Conservation (phyloP, 2,329 filamentous ascomycete species). For the Lachnellula hyalina region DNA sequence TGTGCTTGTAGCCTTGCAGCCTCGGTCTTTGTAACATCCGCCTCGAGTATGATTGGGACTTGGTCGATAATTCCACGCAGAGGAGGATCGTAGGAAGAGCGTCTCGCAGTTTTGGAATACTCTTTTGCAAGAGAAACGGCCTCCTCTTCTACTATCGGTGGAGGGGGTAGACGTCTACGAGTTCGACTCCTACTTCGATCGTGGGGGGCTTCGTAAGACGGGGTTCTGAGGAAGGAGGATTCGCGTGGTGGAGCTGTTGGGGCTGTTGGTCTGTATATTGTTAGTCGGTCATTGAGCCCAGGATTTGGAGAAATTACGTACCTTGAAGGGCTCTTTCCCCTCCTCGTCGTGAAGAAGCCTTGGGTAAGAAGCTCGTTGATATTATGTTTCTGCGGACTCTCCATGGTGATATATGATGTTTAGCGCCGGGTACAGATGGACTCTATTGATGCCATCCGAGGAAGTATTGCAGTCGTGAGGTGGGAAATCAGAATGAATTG, state of each 20-base stretch:
- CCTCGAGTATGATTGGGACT: slow-evolving; percentile 59
- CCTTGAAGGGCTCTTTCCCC: slow-evolving; percentile 35
- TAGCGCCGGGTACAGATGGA: slow-evolving; percentile 2
- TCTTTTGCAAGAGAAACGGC: slow-evolving; percentile 57
- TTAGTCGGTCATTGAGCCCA: background rate
- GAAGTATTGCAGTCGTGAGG: background rate
- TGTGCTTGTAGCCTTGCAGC: slow-evolving; percentile 23
- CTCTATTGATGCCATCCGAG: background rate
- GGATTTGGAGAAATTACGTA: slow-evolving; percentile 12
- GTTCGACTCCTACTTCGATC: slow-evolving; percentile 19
- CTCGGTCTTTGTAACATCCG: slow-evolving; percentile 36
- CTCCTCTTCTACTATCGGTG: slow-evolving; percentile 67
- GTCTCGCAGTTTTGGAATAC: slow-evolving; percentile 24
- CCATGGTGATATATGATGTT: slow-evolving; percentile 5
- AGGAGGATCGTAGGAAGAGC: slow-evolving; percentile 46
- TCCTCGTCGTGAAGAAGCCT: slow-evolving; percentile 45
- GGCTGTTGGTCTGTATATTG: background rate
- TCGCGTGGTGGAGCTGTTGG: slow-evolving; percentile 1
- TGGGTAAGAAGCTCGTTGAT: slow-evolving; percentile 43
- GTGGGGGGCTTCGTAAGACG: slow-evolving; percentile 4
- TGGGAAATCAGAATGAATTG: background rate
- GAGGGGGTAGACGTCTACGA: slow-evolving; percentile 25
- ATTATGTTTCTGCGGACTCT: slow-evolving; percentile 25
- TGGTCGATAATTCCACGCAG: slow-evolving; percentile 64
- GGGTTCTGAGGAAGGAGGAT: slow-evolving; percentile 7